Evolutionary conservation across 2,329 filamentous ascomycete genomes (phyloP).

Genomic region (Alternaria sp.): DNA sequence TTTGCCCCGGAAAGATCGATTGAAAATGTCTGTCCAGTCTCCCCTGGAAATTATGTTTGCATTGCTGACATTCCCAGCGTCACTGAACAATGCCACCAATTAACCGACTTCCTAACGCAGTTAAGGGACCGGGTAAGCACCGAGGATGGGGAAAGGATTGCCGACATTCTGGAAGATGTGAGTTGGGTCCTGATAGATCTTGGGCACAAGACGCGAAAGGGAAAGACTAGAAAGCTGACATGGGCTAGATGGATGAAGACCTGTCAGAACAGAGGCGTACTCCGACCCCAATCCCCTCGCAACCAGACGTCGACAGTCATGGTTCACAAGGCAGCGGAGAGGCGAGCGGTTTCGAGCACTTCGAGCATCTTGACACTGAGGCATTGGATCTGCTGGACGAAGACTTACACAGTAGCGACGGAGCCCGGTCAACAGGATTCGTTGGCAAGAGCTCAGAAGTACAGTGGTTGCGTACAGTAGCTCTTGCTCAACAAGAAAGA

Average conservation of each 20-base stretch:
- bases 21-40: constrained; percentile 40
- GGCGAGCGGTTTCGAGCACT: constrained; percentile 3
- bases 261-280: constrained; percentile 25
- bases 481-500: constrained; percentile 29
- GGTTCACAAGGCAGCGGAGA: constrained; percentile 18
- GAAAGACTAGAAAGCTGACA: constrained; percentile 10
- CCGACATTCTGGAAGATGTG: constrained; percentile 32
- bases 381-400: constrained; percentile 37
- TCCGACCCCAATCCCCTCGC: constrained; percentile 17
- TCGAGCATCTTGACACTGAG: constrained; percentile 25
- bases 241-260: constrained; percentile 35
- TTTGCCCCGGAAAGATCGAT: constrained; percentile 47
- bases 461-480: constrained; percentile 39
- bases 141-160: constrained; percentile 31
- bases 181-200: not conserved
- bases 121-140: constrained; percentile 24
- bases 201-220: not conserved
- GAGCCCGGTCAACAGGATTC: constrained; percentile 41
- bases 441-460: constrained; percentile 43
- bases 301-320: constrained; percentile 26
- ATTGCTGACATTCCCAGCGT: constrained; percentile 30
- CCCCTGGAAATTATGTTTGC: not conserved
- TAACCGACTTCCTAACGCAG: constrained; percentile 31
- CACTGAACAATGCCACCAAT: constrained; percentile 37
- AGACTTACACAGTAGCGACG: constrained; percentile 33